Evolutionary conservation across 139 green algal genomes (phyloP).

Genomic region (Chlorella sp.): DNA sequence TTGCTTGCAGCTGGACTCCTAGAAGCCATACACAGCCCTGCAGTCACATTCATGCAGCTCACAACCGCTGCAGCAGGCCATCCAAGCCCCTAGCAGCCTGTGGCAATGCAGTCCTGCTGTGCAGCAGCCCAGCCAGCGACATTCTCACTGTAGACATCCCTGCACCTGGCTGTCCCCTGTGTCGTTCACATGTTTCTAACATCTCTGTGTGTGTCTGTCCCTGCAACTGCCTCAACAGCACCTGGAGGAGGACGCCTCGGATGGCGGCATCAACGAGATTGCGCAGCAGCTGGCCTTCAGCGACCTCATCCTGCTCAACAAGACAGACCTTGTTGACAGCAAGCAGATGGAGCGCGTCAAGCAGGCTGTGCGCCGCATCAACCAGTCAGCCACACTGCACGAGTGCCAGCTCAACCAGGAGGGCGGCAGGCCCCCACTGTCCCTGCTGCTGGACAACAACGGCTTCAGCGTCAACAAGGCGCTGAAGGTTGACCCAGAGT

Average conservation of each 20-base stretch:
- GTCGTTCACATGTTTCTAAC: too few relatives aligned
- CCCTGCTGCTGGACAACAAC: slow-evolving; percentile 59
- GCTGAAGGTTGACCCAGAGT: slow-evolving; percentile 60
- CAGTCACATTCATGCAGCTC: too few relatives aligned
- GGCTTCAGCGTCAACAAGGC: slow-evolving; percentile 61
- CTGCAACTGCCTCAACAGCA: too few relatives aligned
- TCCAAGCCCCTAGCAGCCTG: too few relatives aligned
- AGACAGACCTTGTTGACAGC: slow-evolving; percentile 59
- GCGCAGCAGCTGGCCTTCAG: slow-evolving; percentile 82
- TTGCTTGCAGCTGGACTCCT: too few relatives aligned
- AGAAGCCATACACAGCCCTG: too few relatives aligned
- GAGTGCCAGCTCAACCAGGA: slow-evolving; percentile 59
- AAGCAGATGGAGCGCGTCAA: slow-evolving; percentile 40
- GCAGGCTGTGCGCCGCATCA: slow-evolving; percentile 49
- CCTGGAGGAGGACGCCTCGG: slow-evolving; percentile 27
- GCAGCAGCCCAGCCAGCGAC: too few relatives aligned
- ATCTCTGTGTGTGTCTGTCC: too few relatives aligned
- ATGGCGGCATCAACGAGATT: slow-evolving; percentile 52
- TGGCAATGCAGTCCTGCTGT: too few relatives aligned
- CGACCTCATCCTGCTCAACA: slow-evolving; percentile 87
- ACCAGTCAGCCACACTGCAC: slow-evolving; percentile 59
- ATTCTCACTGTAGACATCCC: too few relatives aligned
- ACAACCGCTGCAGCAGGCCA: too few relatives aligned
- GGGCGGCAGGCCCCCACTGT: slow-evolving; percentile 20
- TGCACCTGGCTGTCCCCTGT: too few relatives aligned